Evolutionary conservation across 352 stramenopile genomes (phyloP), one percentile per base, ranked within the genome.

Genomic region (Globisporangium spinosum): DNA sequence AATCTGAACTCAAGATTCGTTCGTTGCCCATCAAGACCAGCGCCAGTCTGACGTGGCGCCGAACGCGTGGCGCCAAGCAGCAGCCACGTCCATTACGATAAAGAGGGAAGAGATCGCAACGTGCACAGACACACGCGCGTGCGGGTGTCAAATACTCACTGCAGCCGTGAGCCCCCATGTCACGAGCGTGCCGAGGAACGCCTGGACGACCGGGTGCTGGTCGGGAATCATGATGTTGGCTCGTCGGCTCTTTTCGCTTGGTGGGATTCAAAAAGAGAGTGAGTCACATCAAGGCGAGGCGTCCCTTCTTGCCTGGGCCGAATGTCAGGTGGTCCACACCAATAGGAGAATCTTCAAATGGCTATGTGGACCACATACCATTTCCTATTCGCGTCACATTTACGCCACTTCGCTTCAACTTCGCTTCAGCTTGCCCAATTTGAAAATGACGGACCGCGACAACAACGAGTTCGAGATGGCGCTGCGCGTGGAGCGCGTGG

Each of bases 161-260:
- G 88, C 63, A 34, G 88, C 88, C 0, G 89, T 96, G 70, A 96
- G 80, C 2, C 82, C 87, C 89, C 89, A 96, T 27, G 89, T 96
- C 32, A 95, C 68, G 65, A 94, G 68, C 58, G 89, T 94, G 65
- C 89, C 89, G 12, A 95, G 76, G 56, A 95, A 79, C 63, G 89
- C 89, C 73, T 96, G 87, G 45, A 90, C 40, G 29, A 96, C 78
- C 5, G 89, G 82, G 69, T 93, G 81, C 23, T 85, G 73, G 49
- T 86, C 82, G 34, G 85, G 79, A 70, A 95, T 89, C 86, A 96
- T 94, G 47, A 29, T 38, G 32, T 38, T 38, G 32, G 13, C n/a
- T n/a, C 25, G 25, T 4, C 1, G 32, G 58, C 58, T 58, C 27
- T 65, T 43, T 45, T 20, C n/a, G 17, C 56, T 29, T 61, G 43